Percentiles rank a stretch among this genome's conserved stretches.
phyloP scores from a whole-genome alignment of 164 flowering plant genomes.

The Sedum album region DNA sequence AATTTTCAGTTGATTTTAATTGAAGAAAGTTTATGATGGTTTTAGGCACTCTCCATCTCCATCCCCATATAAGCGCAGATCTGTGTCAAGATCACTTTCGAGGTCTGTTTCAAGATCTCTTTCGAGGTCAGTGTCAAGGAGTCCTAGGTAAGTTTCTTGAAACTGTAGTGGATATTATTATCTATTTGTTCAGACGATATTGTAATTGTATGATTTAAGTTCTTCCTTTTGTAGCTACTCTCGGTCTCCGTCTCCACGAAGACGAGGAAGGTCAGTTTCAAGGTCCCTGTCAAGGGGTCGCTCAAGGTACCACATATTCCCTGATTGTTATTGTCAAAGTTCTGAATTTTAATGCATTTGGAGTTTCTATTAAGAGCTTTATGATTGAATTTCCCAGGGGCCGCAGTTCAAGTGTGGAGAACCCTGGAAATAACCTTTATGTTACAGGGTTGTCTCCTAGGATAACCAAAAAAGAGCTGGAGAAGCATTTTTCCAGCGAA shows the following conservation, averaged over 20 bases:
- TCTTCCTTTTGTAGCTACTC: background rate
- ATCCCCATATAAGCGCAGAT: slow-evolving; percentile 26
- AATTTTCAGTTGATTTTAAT: no score
- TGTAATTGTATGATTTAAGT: slow-evolving; percentile 11
- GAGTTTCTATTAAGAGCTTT: background rate
- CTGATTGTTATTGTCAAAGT: background rate
- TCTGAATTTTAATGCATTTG: background rate
- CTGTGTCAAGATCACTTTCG: slow-evolving; percentile 51
- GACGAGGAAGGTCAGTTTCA: background rate
- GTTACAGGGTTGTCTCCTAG: slow-evolving; percentile 84
- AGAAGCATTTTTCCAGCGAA: slow-evolving; percentile 72
- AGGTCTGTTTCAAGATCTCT: slow-evolving; percentile 40
- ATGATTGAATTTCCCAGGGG: slow-evolving; percentile 33
- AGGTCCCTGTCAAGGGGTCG: background rate
- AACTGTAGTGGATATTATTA: background rate
- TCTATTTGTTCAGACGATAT: background rate
- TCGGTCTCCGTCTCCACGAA: slow-evolving; percentile 16
- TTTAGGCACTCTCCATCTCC: slow-evolving; percentile 50
- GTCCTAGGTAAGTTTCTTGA: background rate
- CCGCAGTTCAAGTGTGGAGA: slow-evolving; percentile 47
- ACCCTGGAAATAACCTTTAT: slow-evolving; percentile 90
- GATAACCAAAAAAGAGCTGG: slow-evolving; percentile 66
- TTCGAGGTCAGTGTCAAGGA: slow-evolving; percentile 42
- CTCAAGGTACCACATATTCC: background rate
- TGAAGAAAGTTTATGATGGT: background rate